Base-by-base conservation (phyloP, 2,329 filamentous ascomycete genomes). In the Ascochyta clinopodiicola region DNA sequence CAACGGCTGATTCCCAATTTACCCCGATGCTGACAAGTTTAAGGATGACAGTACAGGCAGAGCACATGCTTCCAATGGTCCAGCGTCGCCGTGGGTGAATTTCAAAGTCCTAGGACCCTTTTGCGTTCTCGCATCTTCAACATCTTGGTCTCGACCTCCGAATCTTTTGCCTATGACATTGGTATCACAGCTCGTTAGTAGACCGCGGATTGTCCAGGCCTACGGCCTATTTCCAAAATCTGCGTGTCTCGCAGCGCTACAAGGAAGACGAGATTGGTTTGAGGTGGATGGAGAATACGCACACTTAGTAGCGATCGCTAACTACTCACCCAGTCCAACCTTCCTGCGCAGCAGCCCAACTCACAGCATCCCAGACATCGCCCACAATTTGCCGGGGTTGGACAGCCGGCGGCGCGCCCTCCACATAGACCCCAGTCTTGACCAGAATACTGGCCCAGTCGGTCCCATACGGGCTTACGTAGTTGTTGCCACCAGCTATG, bases 401-500 rank as follows among this genome's bases (percentile, higher is more conserved):
- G 71, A 85, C 82, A 19, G 81, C 80, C 13, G 90, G 89, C 62
- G 72, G 73, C 15, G 74, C 76, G 0, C 81, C 82, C 39, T 82
- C 79, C 27, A 73, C 72, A 77, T 89, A 96, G 1, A 96, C 92
- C 0, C 92, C 92, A 8, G 90, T 96, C 63, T 86, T 82, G 25
- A 96, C 89, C 55, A 96, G 78, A 17, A 96, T 83, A 38, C 89
- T 89, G 36, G 82, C 79, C 92, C 93, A 96, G 55, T 86, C 80
- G n/a, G 86, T 90, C 8, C 88, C 88, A 52, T 83, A 77, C 4
- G 82, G 78, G 59, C 88, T 90, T 39, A 79, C 69, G 70, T 89
- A 96, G 40, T 84, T 82, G 71, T 96, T 96, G 19, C 91, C 93
- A 6, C 95, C 95, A 5, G 86, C 81, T 62, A 99, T 96, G 73